These are phyloP conservation scores for Capsicum pubescens DNA, from an alignment of 257 asterid species.

Conservation along the genomic window DNA sequence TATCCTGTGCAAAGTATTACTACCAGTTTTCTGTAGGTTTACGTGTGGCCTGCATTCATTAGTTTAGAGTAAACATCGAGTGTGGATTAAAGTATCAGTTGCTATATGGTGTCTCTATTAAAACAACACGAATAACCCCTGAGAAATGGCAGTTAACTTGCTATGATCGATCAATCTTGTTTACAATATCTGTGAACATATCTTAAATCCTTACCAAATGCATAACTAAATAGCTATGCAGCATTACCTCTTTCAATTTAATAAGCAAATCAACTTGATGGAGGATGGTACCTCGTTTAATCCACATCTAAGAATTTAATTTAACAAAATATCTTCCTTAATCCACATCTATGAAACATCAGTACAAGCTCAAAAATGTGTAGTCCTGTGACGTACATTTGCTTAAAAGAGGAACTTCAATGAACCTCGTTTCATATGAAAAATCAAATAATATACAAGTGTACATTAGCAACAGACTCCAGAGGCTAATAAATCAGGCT, in stretches of 20 bases:
- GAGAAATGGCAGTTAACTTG: background rate
- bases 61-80: background rate
- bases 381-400: background rate
- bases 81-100: too few relatives aligned
- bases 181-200: background rate
- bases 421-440: conserved; percentile 46
- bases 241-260: conserved; percentile 14
- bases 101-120: background rate
- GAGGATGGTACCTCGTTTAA: background rate
- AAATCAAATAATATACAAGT: conserved; percentile 53
- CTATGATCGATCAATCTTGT: conserved; percentile 9
- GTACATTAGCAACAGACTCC: conserved; percentile 42
- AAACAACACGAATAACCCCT: background rate
- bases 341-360: conserved; percentile 27
- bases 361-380: conserved; percentile 10
- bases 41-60: background rate
- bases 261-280: conserved; percentile 13
- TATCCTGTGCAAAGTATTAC: conserved; percentile 7
- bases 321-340: background rate
- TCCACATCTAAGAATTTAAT: background rate
- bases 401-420: conserved; percentile 30
- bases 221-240: background rate
- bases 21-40: background rate
- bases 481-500: conserved; percentile 33
- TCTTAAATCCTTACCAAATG: background rate